Evolutionary conservation across 192 early-diverging fungal genomes (phyloP).

Genomic region (Entomortierella lignicola): DNA sequence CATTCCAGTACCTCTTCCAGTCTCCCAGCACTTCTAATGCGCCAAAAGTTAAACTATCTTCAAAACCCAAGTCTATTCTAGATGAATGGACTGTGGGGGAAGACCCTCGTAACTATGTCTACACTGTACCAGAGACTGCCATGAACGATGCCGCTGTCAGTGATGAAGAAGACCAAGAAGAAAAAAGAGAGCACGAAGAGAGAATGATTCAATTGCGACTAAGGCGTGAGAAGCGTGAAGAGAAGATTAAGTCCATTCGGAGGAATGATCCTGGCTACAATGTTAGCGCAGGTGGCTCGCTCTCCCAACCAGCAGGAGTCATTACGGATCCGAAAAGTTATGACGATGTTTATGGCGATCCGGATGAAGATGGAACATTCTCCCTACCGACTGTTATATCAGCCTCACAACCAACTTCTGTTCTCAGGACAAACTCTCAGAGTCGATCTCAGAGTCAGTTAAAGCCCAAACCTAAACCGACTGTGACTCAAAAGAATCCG

Average conservation of each 20-base stretch:
- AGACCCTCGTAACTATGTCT: not conserved
- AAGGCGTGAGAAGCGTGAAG: conserved; percentile 15
- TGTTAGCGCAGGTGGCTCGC: conserved; percentile 16
- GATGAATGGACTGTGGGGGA: conserved; percentile 25
- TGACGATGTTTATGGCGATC: not conserved
- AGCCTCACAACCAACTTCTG: conserved; percentile 5
- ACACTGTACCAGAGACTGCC: not conserved
- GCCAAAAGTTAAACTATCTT: not conserved
- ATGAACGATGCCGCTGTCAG: not conserved
- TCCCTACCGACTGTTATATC: conserved; percentile 30
- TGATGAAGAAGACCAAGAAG: conserved; percentile 11
- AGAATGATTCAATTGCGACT: conserved; percentile 8
- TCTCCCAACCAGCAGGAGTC: conserved; percentile 20
- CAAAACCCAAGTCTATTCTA: not conserved
- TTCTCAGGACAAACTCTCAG: not conserved
- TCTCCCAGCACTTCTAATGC: not conserved
- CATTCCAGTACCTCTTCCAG: conserved; percentile 29
- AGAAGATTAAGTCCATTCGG: not conserved
- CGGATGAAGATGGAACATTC: conserved; percentile 32
- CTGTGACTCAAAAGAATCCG: not conserved
- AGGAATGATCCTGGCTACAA: conserved; percentile 21
- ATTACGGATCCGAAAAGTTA: not conserved
- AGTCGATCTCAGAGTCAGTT: not conserved
- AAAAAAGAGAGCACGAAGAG: conserved; percentile 2
- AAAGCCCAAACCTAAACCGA: not conserved